A percentile compares a stretch with the other conserved stretches of the same genome.
These are phyloP conservation scores for Trichoderma sp. DNA, from an alignment of 2,329 filamentous ascomycete genomes.

Conservation along the genomic window DNA sequence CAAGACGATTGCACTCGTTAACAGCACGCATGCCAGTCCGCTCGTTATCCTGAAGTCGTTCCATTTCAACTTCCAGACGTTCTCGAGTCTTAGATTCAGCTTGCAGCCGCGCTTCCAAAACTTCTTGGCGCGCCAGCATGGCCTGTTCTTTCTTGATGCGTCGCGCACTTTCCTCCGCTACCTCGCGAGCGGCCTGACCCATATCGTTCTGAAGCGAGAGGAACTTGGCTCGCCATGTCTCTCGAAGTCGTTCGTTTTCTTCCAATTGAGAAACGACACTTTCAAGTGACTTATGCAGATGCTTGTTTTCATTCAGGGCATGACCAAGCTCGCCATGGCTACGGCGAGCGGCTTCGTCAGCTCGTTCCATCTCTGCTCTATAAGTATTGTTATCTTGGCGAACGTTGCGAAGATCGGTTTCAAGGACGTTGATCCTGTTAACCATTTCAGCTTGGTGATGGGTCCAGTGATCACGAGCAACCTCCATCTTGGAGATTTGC, in stretches of 20 bases:
- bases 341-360: conserved; percentile 55
- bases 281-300: conserved; percentile 73
- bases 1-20: conserved; percentile 64
- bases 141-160: conserved; percentile 81
- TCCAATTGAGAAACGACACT: conserved; percentile 78
- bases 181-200: conserved; percentile 74
- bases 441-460: conserved; percentile 60
- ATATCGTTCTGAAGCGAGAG: conserved; percentile 87
- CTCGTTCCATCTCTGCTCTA: conserved; percentile 64
- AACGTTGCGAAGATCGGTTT: conserved; percentile 59
- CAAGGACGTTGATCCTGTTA: conserved; percentile 57
- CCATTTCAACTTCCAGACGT: conserved; percentile 67
- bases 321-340: conserved; percentile 55
- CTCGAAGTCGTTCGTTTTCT: conserved; percentile 82
- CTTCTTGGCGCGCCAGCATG: conserved; percentile 76
- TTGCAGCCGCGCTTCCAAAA: conserved; percentile 76
- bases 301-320: conserved; percentile 66
- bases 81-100: conserved; percentile 73
- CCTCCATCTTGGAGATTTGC: conserved; percentile 69
- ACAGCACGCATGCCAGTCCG: conserved; percentile 67
- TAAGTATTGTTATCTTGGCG: conserved; percentile 63
- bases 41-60: conserved; percentile 66
- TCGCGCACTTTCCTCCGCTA: conserved; percentile 79
- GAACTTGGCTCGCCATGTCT: conserved; percentile 83
- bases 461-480: conserved; percentile 63